Evolutionary conservation across 2,329 filamentous ascomycete genomes (phyloP).

Genomic region (Lasiodiplodia theobromae): DNA sequence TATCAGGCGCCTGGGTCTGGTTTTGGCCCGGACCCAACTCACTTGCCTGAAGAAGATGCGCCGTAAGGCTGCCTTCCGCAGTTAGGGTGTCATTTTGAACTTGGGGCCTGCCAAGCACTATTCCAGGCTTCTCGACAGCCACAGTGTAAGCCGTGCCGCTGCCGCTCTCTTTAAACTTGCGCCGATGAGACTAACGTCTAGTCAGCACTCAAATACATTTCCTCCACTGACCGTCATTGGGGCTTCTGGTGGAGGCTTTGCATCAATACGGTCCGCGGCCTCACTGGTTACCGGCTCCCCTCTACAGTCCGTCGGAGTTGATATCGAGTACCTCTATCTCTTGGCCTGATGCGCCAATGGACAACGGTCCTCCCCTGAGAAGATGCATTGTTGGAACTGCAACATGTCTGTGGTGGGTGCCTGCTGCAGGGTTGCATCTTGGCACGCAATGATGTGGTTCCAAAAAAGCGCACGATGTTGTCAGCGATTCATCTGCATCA

Average conservation of each 20-base stretch:
- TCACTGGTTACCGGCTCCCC: conserved; percentile 21
- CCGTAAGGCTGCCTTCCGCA: background rate
- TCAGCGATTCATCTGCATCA: background rate
- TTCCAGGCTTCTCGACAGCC: background rate
- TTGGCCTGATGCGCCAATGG: conserved; percentile 1
- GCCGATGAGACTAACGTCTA: background rate
- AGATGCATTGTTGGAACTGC: background rate
- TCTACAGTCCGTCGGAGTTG: conserved; percentile 21
- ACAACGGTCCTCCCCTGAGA: background rate
- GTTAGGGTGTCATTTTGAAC: background rate
- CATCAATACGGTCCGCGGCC: conserved; percentile 15
- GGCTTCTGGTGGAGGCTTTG: conserved; percentile 1
- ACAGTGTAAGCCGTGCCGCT: conserved; percentile 14
- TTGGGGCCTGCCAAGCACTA: background rate
- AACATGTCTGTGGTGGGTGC: conserved; percentile 1
- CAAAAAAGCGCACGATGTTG: background rate
- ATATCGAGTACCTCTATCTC: background rate
- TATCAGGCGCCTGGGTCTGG: background rate
- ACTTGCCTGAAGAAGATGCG: background rate
- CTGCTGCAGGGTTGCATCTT: background rate
- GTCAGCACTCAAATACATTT: conserved; percentile 7
- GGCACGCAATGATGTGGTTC: background rate
- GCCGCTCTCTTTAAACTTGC: background rate
- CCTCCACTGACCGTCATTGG: conserved; percentile 1
- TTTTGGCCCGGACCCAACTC: background rate